Evolutionary conservation across 2,329 filamentous ascomycete species (phyloP).

Genomic region (Drechslerella coelobrocha): DNA sequence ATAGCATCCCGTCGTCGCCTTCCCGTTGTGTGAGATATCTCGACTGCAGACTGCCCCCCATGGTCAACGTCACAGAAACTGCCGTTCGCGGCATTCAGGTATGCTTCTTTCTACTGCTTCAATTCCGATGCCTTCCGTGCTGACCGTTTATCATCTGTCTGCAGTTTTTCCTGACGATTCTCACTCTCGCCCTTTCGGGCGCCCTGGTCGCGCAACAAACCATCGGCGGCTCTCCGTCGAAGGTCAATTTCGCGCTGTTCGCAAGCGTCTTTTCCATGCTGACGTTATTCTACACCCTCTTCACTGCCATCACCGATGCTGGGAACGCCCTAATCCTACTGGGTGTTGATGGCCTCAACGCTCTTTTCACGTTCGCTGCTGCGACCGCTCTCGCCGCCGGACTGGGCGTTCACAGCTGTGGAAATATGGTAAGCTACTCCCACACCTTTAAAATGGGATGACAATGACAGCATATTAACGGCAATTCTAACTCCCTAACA

Average conservation of each 20-base stretch:
- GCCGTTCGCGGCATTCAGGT: slow-evolving; percentile 38
- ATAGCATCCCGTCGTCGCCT: neutral
- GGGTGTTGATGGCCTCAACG: slow-evolving; percentile 61
- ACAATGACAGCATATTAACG: slow-evolving; percentile 8
- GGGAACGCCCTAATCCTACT: slow-evolving; percentile 60
- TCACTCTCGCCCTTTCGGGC: slow-evolving; percentile 53
- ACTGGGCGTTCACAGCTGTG: slow-evolving; percentile 61
- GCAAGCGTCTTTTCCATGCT: slow-evolving; percentile 61
- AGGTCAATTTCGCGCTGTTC: slow-evolving; percentile 66
- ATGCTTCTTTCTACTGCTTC: neutral
- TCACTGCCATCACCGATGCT: slow-evolving; percentile 55
- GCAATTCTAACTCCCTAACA: slow-evolving; percentile 49
- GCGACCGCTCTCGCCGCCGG: slow-evolving; percentile 62
- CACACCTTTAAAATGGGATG: neutral
- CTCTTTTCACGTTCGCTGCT: slow-evolving; percentile 62
- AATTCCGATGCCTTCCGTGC: neutral
- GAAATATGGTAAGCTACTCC: slow-evolving; percentile 59
- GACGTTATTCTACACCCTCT: slow-evolving; percentile 61
- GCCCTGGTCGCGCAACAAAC: slow-evolving; percentile 57
- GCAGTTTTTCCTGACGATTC: slow-evolving; percentile 51
- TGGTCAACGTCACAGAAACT: slow-evolving; percentile 27
- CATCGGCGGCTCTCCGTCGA: slow-evolving; percentile 64
- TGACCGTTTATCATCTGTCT: neutral
- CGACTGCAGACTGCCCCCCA: neutral
- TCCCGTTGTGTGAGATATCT: slow-evolving; percentile 4